Evolutionary conservation across 2,329 filamentous ascomycete genomes (phyloP), one percentile per base, ranked within the genome.

Genomic region (Epichloe glyceriae): DNA sequence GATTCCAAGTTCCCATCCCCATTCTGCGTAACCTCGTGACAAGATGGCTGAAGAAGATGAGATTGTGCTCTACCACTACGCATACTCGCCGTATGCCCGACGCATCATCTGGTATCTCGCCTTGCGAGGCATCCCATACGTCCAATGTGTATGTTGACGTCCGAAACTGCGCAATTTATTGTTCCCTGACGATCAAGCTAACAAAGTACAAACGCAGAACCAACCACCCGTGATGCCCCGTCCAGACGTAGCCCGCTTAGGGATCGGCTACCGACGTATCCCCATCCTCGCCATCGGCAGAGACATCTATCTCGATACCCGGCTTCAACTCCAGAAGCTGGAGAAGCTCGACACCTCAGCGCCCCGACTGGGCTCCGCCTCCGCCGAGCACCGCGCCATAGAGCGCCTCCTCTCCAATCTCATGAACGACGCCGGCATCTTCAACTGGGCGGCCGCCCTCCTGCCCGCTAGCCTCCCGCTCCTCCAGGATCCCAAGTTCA

Each of bases 241-340:
- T 26, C 82, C 82, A 1, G 82, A 86, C 61, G 61, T 87, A 14
- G 64, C 69, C 17, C 67, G 70, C 1, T 72, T 88, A 14, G 82
- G 80, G 26, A 72, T 87, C 50, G 68, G 71, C 6, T 83, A 89
- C 66, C 76, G 84, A 4, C 82, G 85, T 52, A 86, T 87, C 51
- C 85, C 85, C 1, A 60, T 88, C 47, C 65, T 88, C 47, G 68
- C 79, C 20, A 80, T 87, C 56, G 83, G 82, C 15, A 71, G 76
- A 5, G 78, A 86, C 60, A 68, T 88, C 42, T 88, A 86, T 67
- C 70, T 79, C 53, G 85, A 88, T 69, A 82, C 81, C 2, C 78
- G 81, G 3, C 74, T 87, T 20, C 87, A 88, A 57, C 64, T 88
- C 19, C 64, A 65, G 26, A 83, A 80, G 62, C 76, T 88, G 1